phyloP scores from a whole-genome alignment of 495 filamentous ascomycete species.

The Hypoxylon fragiforme region DNA sequence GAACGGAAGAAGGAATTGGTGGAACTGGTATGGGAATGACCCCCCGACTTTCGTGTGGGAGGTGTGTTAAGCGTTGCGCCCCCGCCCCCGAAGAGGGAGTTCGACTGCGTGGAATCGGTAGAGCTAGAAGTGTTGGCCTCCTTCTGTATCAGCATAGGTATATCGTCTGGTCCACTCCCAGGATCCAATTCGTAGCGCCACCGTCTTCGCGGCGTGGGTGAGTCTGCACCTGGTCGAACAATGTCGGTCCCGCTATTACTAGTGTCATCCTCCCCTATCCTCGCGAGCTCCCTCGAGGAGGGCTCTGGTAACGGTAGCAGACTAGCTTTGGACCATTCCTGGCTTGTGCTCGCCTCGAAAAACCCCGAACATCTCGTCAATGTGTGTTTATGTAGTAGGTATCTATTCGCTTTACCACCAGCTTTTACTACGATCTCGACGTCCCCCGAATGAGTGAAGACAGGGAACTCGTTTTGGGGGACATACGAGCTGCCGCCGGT shows the following conservation, averaged over 20 bases:
- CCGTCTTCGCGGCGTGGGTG: constrained; percentile 55
- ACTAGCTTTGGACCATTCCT: constrained; percentile 74
- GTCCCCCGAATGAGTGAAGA: constrained; percentile 87
- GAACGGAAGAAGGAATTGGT: constrained; percentile 81
- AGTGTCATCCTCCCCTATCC: constrained; percentile 61
- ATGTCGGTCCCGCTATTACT: constrained; percentile 30
- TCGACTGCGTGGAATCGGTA: constrained; percentile 23
- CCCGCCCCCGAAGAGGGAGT: constrained; percentile 50
- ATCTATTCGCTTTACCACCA: constrained; percentile 74
- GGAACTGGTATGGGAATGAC: constrained; percentile 58
- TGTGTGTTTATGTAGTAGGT: constrained; percentile 82
- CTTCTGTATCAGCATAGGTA: constrained; percentile 88
- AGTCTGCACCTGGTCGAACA: constrained; percentile 24
- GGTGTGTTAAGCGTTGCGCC: constrained; percentile 29
- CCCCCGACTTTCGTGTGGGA: constrained; percentile 36
- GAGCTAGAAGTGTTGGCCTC: constrained; percentile 34
- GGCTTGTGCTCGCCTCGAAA: constrained; percentile 86
- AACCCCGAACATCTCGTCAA: constrained; percentile 87
- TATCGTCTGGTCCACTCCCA: constrained; percentile 71
- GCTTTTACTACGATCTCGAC: constrained; percentile 80
- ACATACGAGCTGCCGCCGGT: constrained; percentile 71
- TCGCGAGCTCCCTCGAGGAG: constrained; percentile 47
- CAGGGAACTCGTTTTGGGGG: constrained; percentile 85
- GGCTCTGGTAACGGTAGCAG: constrained; percentile 36
- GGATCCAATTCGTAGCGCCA: constrained; percentile 90